Evolutionary conservation across 768 basidiomycete species (phyloP).

Genomic region (Rhodotorula diobovata): DNA sequence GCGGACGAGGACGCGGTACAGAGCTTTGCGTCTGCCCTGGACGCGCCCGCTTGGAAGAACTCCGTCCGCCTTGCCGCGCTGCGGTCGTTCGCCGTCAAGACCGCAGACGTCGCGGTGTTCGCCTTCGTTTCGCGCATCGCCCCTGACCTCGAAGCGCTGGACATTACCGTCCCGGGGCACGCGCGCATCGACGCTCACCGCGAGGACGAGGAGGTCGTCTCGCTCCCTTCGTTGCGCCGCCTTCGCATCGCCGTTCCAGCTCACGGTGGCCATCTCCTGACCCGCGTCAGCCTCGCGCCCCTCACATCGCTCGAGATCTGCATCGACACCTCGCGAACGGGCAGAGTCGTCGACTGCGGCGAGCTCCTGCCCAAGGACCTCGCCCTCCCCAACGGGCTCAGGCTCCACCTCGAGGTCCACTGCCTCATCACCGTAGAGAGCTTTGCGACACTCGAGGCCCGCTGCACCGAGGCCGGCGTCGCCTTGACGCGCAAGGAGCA

Average conservation of each 20-base stretch:
- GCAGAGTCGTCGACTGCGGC: not conserved
- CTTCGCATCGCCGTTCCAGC: not conserved
- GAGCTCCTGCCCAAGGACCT: not conserved
- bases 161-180: too few relatives aligned
- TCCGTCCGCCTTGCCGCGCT: too few relatives aligned
- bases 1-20: too few relatives aligned
- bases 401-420: not conserved
- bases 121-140: too few relatives aligned
- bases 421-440: not conserved
- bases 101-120: too few relatives aligned
- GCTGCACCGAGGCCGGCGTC: not conserved
- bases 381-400: not conserved
- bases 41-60: too few relatives aligned
- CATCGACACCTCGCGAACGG: not conserved
- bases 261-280: not conserved
- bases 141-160: too few relatives aligned
- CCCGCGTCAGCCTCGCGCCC: not conserved
- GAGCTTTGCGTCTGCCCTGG: too few relatives aligned
- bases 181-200: too few relatives aligned
- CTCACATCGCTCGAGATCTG: not conserved
- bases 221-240: not conserved
- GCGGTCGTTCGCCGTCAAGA: too few relatives aligned
- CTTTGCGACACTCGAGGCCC: not conserved
- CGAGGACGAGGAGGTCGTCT: too few relatives aligned
- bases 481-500: not conserved